These are phyloP conservation scores for Triangularia verruculosa DNA, from an alignment of 2,329 filamentous ascomycete genomes.

Conservation along the genomic window DNA sequence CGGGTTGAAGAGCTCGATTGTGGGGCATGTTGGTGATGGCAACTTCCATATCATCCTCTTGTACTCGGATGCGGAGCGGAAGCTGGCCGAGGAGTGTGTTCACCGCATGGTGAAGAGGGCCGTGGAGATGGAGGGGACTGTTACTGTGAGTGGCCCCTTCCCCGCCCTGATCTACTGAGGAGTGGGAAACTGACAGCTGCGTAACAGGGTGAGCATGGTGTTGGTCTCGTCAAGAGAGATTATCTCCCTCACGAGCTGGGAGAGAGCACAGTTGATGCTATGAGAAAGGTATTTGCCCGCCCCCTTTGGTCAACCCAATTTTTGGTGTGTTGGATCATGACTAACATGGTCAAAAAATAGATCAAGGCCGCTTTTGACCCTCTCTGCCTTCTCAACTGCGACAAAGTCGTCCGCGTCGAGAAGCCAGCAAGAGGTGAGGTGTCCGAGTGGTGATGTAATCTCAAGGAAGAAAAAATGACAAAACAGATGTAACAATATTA, in stretches of 20 bases:
- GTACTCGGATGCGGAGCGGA: slow-evolving; percentile 64
- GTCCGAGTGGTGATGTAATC: slow-evolving; percentile 39
- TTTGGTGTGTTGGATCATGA: slow-evolving; percentile 1
- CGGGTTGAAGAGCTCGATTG: slow-evolving; percentile 69
- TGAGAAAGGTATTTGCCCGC: slow-evolving; percentile 64
- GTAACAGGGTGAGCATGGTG: slow-evolving; percentile 70
- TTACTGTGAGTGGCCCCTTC: slow-evolving; percentile 56
- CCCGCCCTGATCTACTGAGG: no score
- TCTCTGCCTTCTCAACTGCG: slow-evolving; percentile 64
- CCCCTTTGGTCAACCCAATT: background rate
- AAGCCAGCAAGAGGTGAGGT: slow-evolving; percentile 49
- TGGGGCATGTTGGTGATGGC: slow-evolving; percentile 69
- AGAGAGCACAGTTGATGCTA: slow-evolving; percentile 70
- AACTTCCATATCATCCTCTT: slow-evolving; percentile 63
- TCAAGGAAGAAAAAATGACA: background rate
- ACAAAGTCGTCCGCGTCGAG: slow-evolving; percentile 65
- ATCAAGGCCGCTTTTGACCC: slow-evolving; percentile 81
- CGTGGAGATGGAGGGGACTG: slow-evolving; percentile 80
- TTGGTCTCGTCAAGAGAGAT: slow-evolving; percentile 80
- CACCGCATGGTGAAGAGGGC: slow-evolving; percentile 84
- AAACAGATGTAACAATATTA: slow-evolving; percentile 10
- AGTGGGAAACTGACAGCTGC: background rate
- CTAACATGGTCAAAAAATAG: slow-evolving; percentile 38
- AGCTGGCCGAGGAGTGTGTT: slow-evolving; percentile 66
- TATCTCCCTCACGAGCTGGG: slow-evolving; percentile 78